These are phyloP conservation scores for Nicotiana noctiflora DNA, from an alignment of 257 asterid genomes.

Conservation along the genomic window DNA sequence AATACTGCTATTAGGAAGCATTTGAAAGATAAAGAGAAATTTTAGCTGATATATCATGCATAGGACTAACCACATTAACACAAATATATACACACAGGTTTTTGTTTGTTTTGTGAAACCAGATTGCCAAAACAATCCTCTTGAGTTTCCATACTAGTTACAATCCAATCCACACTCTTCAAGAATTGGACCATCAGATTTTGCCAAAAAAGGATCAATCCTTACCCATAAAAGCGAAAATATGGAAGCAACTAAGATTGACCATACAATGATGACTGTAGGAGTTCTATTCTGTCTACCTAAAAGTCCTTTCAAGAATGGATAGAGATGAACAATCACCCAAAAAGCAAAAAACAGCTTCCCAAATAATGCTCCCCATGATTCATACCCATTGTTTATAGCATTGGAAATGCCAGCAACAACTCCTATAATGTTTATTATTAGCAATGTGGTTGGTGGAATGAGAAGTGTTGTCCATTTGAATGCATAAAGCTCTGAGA, in stretches of 20 bases:
- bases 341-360: constrained; percentile 29
- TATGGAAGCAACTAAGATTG: constrained; percentile 27
- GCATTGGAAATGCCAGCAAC: constrained; percentile 26
- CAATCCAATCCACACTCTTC: constrained; percentile 34
- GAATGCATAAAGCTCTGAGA: constrained; percentile 18
- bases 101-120: neutral
- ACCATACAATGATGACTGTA: constrained; percentile 24
- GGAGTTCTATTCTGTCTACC: constrained; percentile 30
- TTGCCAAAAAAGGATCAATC: constrained; percentile 25
- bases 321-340: constrained; percentile 35
- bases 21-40: neutral
- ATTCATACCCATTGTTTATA: constrained; percentile 20
- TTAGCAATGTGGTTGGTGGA: constrained; percentile 27
- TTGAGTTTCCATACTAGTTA: neutral
- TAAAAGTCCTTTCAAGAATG: constrained; percentile 31
- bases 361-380: constrained; percentile 30
- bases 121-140: neutral
- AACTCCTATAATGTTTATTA: constrained; percentile 25
- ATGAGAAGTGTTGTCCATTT: constrained; percentile 30
- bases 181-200: constrained; percentile 15
- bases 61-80: neutral
- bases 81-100: neutral
- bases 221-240: constrained; percentile 29
- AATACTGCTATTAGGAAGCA: neutral
- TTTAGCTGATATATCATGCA: neutral